Evolutionary conservation across 129 eudicot genomes (phyloP), one percentile per base, ranked within the genome.

Genomic region (Heracleum sosnowskyi): DNA sequence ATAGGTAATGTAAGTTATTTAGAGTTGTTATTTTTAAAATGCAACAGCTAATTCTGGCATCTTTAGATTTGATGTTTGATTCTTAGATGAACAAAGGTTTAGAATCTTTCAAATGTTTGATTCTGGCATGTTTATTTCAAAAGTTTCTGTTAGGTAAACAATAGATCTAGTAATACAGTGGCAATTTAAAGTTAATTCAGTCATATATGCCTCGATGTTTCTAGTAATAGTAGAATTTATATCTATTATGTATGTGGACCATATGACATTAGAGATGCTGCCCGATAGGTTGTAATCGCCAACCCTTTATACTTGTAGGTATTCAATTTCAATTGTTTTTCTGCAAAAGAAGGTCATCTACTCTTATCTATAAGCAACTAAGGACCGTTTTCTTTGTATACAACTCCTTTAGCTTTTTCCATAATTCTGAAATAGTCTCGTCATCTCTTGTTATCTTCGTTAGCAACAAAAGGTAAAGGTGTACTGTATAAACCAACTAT

Each of bases 1-100:
- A 92, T 95, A 95, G 98, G 98, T 94, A 91, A 86, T 82, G 92
- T 85, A 87, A 86, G 89, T 81, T 81, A 47, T 74, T 70, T 55
- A 49, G 12, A 39, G n/a, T 77, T 66, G 26, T 80, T 46, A 72
- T 24, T 24, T 55, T 62, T 12, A 8, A 47, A 20, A 62, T 53
- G 73, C 74, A 34, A 28, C 45, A 44, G 20, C 18, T 51, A 63
- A 55, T 66, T 64, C 31, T 64, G 75, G 49, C 28, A 60, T 77
- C 46, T 12, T 57, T 57, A 22, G 47, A 11, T 22, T 37, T 37
- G 33, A 37, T 70, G 16, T 37, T 70, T 18, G 22, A 2, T 70
- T 22, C 47, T 70, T 70, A 70, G 33, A 20, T 70, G 33, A 10
- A 57, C 31, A 10, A 37, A 20, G 46, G 53, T 41, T 37, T 39